A percentile compares a stretch with the other conserved stretches of the same genome.
Conservation (phyloP, 2,329 filamentous ascomycete genomes). For the Paracorniculantispora psalliotae region DNA sequence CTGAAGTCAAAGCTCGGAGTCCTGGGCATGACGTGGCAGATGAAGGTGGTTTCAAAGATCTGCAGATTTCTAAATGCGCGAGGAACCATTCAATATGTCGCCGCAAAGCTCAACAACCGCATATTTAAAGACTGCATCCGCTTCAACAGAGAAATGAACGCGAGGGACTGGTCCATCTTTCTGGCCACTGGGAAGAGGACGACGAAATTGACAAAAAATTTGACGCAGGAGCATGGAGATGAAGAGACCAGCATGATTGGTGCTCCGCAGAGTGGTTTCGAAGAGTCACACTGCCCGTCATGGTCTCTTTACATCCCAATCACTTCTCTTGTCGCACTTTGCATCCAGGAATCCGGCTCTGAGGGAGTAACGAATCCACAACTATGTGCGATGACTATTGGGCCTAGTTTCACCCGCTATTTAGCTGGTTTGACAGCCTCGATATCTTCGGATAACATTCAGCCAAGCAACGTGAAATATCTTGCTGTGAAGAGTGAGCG, state of each 20-base stretch:
- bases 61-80: slow-evolving; percentile 53
- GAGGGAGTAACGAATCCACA: slow-evolving; percentile 33
- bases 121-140: slow-evolving; percentile 60
- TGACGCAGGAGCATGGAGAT: background rate
- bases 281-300: slow-evolving; percentile 21
- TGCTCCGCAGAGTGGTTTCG: slow-evolving; percentile 19
- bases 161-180: slow-evolving; percentile 53
- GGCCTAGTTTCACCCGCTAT: slow-evolving; percentile 32
- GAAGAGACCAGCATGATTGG: background rate
- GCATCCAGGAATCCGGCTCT: slow-evolving; percentile 24
- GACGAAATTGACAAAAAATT: background rate
- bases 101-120: slow-evolving; percentile 47
- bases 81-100: slow-evolving; percentile 53
- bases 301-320: slow-evolving; percentile 33
- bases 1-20: slow-evolving; percentile 55
- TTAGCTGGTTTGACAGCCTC: slow-evolving; percentile 33
- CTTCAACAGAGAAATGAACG: slow-evolving; percentile 50
- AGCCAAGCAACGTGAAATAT: slow-evolving; percentile 29
- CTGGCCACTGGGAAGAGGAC: slow-evolving; percentile 43
- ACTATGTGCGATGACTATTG: slow-evolving; percentile 32
- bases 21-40: slow-evolving; percentile 50
- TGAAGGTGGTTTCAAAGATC: slow-evolving; percentile 55
- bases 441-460: slow-evolving; percentile 27
- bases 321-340: slow-evolving; percentile 26
- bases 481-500: slow-evolving; percentile 33